Evolutionary conservation across 371 early-diverging fungal genomes (phyloP), one percentile per base, ranked within the genome.

Genomic region (Mucor sp.): DNA sequence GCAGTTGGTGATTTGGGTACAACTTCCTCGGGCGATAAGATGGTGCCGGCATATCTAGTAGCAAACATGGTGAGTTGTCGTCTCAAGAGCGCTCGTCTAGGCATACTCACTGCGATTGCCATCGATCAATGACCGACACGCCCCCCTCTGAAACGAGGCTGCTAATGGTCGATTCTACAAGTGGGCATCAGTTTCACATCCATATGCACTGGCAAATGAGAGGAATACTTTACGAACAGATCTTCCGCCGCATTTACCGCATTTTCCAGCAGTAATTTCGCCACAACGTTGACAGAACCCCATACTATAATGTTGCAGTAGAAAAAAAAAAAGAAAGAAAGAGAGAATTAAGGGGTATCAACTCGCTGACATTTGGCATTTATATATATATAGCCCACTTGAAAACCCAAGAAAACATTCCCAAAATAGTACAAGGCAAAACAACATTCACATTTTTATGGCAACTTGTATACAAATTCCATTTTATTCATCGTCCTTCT

Each of bases 241-340:
- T 37, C 83, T 74, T 32, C 88, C 88, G 47, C 88, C 86, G 66
- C 88, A 88, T 74, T 80, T 81, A 39, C 79, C 65, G 62, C 88
- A 88, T 71, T 84, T 88, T 66, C 82, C 80, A 23, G 70, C 53
- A 25, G 79, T 72, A 48, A 88, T 82, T 53, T 88, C 85, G 43
- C 88, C 88, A 65, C 88, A 88, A 30, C 85, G 85, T 69, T 81
- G 81, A 71, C 88, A 88, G 68, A 82, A 88, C 23, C 85, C 81
- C 88, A 88, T 88, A 33, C 25, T 48, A 61, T 41, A 5, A 17
- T 41, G 65, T 56, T 35, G 28, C 41, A 62, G 63, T 43, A 66
- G 48, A 48, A 65, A 43, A 61, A 60, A 66, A 23, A 65, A 65
- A 65, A 62, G 15, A 48, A 27, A 53, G 27, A 53, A n/a, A n/a